Evolutionary conservation across 495 filamentous ascomycete species (phyloP).

Genomic region (Tuber magnatum): DNA sequence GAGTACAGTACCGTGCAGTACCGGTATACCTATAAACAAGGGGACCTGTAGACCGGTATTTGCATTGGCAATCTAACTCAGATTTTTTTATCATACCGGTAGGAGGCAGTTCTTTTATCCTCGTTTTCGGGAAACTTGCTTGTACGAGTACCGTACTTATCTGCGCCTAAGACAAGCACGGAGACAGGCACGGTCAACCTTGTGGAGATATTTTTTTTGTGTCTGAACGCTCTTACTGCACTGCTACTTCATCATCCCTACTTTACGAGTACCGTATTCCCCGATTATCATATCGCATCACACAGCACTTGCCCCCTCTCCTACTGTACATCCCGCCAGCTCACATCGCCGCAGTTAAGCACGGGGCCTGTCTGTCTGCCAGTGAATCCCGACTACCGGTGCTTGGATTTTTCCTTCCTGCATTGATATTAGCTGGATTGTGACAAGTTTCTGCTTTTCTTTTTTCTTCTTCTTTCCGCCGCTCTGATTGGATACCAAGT

Average conservation of each 20-base stretch:
- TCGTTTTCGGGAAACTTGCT: no score
- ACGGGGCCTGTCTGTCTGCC: neutral
- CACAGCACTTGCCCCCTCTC: neutral
- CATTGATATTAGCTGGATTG: neutral
- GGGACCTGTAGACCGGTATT: no score
- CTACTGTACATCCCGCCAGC: neutral
- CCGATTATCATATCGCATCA: neutral
- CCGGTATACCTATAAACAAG: no score
- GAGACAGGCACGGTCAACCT: neutral
- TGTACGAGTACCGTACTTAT: neutral
- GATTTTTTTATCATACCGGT: no score
- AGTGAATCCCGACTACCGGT: neutral
- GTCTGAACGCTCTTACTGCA: neutral
- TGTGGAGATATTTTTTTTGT: neutral
- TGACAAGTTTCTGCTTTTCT: neutral
- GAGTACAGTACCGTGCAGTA: no score
- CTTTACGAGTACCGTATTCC: neutral
- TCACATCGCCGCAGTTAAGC: neutral
- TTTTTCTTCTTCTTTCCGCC: neutral
- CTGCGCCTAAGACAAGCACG: no score
- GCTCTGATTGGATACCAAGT: neutral
- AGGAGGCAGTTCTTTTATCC: no score
- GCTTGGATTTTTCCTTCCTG: neutral
- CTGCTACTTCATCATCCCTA: neutral
- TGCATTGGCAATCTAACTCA: no score